These are phyloP conservation scores for Microsporum canis DNA, from an alignment of 2,329 filamentous ascomycete genomes.

Conservation along the genomic window DNA sequence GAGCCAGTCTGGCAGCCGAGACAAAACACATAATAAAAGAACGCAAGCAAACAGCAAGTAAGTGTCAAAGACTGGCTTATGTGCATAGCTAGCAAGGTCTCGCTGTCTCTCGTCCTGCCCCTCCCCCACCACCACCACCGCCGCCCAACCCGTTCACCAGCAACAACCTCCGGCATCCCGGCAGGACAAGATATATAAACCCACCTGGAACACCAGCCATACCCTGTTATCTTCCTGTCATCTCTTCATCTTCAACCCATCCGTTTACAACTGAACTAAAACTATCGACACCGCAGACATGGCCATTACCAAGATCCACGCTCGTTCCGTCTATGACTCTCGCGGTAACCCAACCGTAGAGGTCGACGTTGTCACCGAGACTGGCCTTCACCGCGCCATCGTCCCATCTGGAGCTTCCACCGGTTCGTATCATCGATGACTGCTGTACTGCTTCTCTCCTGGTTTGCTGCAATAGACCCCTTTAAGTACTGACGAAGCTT, in stretches of 20 bases:
- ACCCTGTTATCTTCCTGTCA: background rate
- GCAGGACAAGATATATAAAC: background rate
- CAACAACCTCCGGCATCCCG: background rate
- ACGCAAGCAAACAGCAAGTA: constrained; percentile 1
- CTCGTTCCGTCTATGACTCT: constrained; percentile 96
- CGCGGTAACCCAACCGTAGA: constrained; percentile 97
- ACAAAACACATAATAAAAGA: background rate
- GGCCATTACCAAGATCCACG: constrained; percentile 83
- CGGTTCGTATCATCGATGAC: constrained; percentile 45
- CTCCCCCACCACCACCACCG: constrained; percentile 8
- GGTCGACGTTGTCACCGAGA: constrained; percentile 94
- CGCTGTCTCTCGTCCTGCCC: background rate
- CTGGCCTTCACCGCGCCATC: constrained; percentile 91
- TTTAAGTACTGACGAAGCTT: background rate
- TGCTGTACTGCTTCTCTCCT: background rate
- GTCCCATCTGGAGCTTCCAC: constrained; percentile 95
- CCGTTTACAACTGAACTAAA: constrained; percentile 10
- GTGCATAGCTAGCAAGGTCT: background rate
- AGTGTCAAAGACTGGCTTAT: background rate
- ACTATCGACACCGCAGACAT: constrained; percentile 40
- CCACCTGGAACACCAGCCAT: background rate
- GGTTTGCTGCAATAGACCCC: background rate
- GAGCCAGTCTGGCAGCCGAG: background rate
- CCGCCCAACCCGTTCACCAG: background rate
- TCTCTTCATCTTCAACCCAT: background rate